phyloP scores from a whole-genome alignment of 345 rosid species.

The Abelmoschus esculentus region DNA sequence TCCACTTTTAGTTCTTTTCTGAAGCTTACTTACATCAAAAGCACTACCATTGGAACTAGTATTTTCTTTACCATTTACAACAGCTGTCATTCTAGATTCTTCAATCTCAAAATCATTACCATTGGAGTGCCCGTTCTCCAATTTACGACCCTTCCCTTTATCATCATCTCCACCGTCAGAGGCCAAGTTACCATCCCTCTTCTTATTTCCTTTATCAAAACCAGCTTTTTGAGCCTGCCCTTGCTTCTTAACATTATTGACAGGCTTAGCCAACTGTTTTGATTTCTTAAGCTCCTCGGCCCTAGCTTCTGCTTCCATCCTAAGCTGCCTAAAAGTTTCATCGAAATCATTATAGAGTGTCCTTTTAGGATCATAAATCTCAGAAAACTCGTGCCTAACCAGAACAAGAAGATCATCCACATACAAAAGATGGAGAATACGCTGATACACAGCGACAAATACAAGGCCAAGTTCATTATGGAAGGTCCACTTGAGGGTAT shows the following conservation, averaged over 20 bases:
- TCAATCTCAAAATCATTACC: conserved; percentile 31
- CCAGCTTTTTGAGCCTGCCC: conserved; percentile 52
- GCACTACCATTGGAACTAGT: conserved; percentile 56
- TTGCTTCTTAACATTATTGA: conserved; percentile 46
- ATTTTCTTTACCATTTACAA: conserved; percentile 76
- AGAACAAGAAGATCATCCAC: conserved; percentile 81
- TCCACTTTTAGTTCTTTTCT: conserved; percentile 83
- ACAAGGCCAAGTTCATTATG: conserved; percentile 94
- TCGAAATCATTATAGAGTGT: conserved; percentile 58
- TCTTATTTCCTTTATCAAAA: conserved; percentile 53
- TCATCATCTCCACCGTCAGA: conserved; percentile 53
- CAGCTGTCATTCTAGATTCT: conserved; percentile 38
- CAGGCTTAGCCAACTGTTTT: conserved; percentile 50
- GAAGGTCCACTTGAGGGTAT: conserved; percentile 95
- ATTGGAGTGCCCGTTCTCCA: conserved; percentile 63
- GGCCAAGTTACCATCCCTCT: conserved; percentile 26
- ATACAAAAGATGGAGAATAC: conserved; percentile 77
- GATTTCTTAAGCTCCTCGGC: conserved; percentile 77
- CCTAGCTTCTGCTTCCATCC: conserved; percentile 86
- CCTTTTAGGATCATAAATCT: conserved; percentile 73
- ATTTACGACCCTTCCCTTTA: conserved; percentile 31
- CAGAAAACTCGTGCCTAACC: conserved; percentile 66
- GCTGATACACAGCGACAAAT: conserved; percentile 94
- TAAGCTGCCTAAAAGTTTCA: conserved; percentile 85
- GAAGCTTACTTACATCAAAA: conserved; percentile 86